Base-by-base conservation (phyloP, 2,329 filamentous ascomycete species). In the Aspergillus oerlinghausenensis region DNA sequence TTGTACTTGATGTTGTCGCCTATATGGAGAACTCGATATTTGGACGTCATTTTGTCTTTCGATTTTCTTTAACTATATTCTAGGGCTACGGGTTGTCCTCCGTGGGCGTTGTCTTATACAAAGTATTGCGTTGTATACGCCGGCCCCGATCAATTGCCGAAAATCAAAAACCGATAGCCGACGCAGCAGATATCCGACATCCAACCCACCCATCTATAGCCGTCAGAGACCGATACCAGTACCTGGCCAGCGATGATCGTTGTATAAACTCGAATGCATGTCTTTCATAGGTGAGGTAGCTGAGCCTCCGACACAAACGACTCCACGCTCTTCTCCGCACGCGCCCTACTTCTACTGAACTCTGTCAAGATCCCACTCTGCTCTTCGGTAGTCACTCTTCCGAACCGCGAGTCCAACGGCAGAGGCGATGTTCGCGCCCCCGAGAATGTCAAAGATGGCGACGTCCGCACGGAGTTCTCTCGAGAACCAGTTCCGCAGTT, bases 1-100 rank as follows among this genome's bases (percentile, higher is more conserved):
- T 80, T 79, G 65, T 79, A 80, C 57, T 78, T 77, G 58, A 81
- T 79, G 19, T 74, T 70, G 32, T 79, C 77, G 28, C 79, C 79
- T 10, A 81, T 62, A 55, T 77, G 75, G 19, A 79, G 73, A 43
- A 79, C 68, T 9, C 66, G 70, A 19, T 70, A 73, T 54, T 76
- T 70, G 40, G 55, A n/a, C 23, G 52, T 45, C 63, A 67, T 70
- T 52, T 57, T 65, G 49, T 28, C 11, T 50, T 26, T 38, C 29
- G 26, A 32, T 55, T 28, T n/a, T 14, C 3, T 10, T 38, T 14
- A 38, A 14, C 14, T 38, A 17, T n/a, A 38, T 35, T 21, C 19
- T 17, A 19, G n/a, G 42, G n/a, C 21, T 45, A 19, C n/a, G 1
- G 17, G 3, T 43, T 19, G 19, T 38, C 19, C 23, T 43, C 7